A percentile compares a stretch with the other conserved stretches of the same genome.
Conservation (phyloP, 495 filamentous ascomycete genomes). For the Cairneyella variabilis region DNA sequence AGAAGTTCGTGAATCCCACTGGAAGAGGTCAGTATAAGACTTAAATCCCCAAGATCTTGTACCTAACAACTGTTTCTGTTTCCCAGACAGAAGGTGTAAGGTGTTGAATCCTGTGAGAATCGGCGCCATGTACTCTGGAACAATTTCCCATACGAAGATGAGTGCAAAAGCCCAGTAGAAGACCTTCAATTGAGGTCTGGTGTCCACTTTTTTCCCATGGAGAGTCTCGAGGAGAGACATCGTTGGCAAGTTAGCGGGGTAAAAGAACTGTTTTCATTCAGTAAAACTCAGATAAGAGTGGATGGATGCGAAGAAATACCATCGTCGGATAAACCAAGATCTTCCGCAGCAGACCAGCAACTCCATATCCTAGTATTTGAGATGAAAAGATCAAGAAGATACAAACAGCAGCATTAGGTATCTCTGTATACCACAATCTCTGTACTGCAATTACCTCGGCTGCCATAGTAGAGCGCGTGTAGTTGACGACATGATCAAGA, state of each 20-base stretch:
- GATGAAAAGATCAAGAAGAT: conserved; percentile 39
- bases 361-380: conserved; percentile 49
- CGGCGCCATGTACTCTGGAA: conserved; percentile 53
- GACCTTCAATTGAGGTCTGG: conserved; percentile 31
- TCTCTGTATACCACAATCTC: conserved; percentile 38
- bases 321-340: conserved; percentile 50
- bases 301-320: conserved; percentile 18
- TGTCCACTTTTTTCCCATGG: conserved; percentile 25
- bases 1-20: conserved; percentile 51
- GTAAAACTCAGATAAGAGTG: no score
- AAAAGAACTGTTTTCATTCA: conserved; percentile 37
- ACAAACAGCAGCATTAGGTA: conserved; percentile 29
- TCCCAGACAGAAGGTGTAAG: conserved; percentile 53
- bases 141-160: conserved; percentile 45
- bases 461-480: conserved; percentile 32
- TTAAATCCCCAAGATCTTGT: no score
- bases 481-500: conserved; percentile 64
- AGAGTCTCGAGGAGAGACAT: conserved; percentile 41
- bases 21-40: no score
- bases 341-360: conserved; percentile 48
- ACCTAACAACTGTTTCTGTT: conserved; percentile 31
- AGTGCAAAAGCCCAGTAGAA: conserved; percentile 37
- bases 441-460: conserved; percentile 39
- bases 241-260: conserved; percentile 36
- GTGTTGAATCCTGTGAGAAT: conserved; percentile 51